Conservation (phyloP, 495 filamentous ascomycete species). For the Barbatosphaeria neglecta region DNA sequence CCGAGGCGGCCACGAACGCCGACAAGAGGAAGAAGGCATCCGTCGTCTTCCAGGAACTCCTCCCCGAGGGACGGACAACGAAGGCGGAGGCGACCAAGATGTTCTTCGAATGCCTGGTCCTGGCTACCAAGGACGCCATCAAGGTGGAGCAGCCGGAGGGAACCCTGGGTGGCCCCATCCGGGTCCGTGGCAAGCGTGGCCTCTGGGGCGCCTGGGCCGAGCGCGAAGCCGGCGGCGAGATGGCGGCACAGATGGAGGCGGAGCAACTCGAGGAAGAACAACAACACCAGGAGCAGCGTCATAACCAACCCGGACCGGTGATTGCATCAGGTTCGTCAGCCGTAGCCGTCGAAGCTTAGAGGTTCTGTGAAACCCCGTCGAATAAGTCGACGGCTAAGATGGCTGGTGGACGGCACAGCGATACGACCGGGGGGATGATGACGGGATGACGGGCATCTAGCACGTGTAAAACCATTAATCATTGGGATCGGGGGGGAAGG, state of each 20-base stretch:
- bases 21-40: constrained; percentile 61
- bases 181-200: constrained; percentile 75
- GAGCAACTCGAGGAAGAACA: too few species aligned
- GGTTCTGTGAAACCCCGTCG: neutral
- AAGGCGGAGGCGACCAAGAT: constrained; percentile 92
- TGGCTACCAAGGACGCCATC: constrained; percentile 96
- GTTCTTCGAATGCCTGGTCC: constrained; percentile 93
- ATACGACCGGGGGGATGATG: too few species aligned
- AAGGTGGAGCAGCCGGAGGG: constrained; percentile 84
- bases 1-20: constrained; percentile 44
- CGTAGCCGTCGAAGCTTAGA: constrained; percentile 20
- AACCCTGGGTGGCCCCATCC: constrained; percentile 61
- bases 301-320: constrained; percentile 6
- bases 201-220: constrained; percentile 97
- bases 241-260: constrained; percentile 26
- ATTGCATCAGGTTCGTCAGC: constrained; percentile 19
- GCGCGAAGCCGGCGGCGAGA: constrained; percentile 55
- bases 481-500: too few species aligned
- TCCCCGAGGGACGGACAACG: constrained; percentile 66
- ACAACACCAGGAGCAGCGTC: constrained; percentile 13
- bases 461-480: neutral
- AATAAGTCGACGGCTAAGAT: neutral
- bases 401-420: neutral
- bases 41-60: constrained; percentile 82
- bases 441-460: neutral